Base-by-base conservation (phyloP, 2,329 filamentous ascomycete genomes). In the Huntiella decipiens region DNA sequence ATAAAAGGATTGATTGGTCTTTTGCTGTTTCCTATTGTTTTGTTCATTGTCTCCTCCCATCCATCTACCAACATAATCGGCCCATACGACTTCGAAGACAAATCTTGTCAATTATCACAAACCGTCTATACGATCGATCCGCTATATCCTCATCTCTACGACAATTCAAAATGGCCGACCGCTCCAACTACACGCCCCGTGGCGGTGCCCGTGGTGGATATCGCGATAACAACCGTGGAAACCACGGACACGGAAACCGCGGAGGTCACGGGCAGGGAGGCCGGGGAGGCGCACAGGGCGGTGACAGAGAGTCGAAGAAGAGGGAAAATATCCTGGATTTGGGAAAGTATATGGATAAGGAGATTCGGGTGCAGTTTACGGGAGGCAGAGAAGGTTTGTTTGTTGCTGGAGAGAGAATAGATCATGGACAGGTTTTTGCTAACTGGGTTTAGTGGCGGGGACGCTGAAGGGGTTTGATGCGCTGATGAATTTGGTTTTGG, bases 311-410 rank as follows among this genome's bases (percentile, higher is more conserved):
- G 44, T 84, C 86, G 51, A 95, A 94, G 76, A 96, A 96, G 70
- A 46, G 47, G 32, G 91, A 98, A 65, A 96, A 95, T 61, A 98
- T 98, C 56, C 74, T 98, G 45, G 88, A 98, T 59, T 64, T 98
- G 56, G 77, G 71, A 59, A 94, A 94, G 66, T 98, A 96, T 63
- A 86, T 94, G 81, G 86, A 98, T 63, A 93, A 95, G 73, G 73
- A 81, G 58, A 85, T 98, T 54, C 82, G 74, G 7, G 87, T 98
- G 60, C 96, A 96, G 65, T 96, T 98, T 63, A 95, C 85, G 58
- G 91, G 91, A 37, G 91, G 91, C 1, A 69, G 88, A 50, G 86
- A 95, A 69, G 83, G 86, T 91, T 59, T 51, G 70, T 43, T 28
- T 15, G 15, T 45, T 32, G 8, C 1, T 12, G 16, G 37, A 15